These are phyloP conservation scores for Scheffersomyces stipitis DNA, from an alignment of 805 yeast species.

Conservation along the genomic window DNA sequence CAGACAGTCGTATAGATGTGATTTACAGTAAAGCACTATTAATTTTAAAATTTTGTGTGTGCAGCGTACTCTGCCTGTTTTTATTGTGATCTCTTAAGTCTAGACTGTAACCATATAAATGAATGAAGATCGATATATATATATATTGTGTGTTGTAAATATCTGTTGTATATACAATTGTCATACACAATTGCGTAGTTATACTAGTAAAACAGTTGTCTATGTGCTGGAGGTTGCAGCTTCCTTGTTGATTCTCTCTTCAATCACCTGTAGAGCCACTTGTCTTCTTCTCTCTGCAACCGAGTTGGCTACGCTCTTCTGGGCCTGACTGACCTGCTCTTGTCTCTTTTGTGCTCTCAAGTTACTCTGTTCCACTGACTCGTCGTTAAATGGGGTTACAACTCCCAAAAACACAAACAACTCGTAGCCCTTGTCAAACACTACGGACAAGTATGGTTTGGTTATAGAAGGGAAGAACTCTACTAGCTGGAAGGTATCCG, in stretches of 20 bases:
- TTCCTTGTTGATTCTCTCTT: constrained; percentile 52
- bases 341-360: constrained; percentile 66
- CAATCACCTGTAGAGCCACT: constrained; percentile 71
- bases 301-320: constrained; percentile 38
- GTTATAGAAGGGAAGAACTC: constrained; percentile 76
- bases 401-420: constrained; percentile 44
- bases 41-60: no score
- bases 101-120: no score
- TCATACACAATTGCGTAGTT: no score
- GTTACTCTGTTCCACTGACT: constrained; percentile 72
- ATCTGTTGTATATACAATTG: no score
- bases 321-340: constrained; percentile 44
- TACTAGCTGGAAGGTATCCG: constrained; percentile 81
- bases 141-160: no score
- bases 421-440: constrained; percentile 43
- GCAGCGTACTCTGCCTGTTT: no score
- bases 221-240: background rate
- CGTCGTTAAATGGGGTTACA: constrained; percentile 63
- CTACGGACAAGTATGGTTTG: constrained; percentile 51
- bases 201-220: no score
- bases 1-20: no score
- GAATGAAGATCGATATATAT: no score
- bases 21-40: no score
- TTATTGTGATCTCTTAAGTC: no score
- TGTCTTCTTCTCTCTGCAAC: constrained; percentile 78